Evolutionary conservation across 805 yeast genomes (phyloP).

Genomic region (Scheffersomyces amazonensis): DNA sequence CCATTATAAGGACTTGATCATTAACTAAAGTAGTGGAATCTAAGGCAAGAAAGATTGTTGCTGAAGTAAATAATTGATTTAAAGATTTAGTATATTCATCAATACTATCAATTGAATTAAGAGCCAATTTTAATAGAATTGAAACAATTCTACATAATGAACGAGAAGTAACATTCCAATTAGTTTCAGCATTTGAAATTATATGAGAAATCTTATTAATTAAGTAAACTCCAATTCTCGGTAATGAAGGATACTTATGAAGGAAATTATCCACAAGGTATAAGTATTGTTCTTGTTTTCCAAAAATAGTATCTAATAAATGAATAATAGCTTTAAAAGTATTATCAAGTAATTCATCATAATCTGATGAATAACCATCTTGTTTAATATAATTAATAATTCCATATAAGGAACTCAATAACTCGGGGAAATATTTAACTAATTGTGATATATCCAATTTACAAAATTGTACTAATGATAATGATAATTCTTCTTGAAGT

Average conservation of each 20-base stretch:
- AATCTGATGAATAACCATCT: conserved; percentile 20
- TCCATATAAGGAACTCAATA: conserved; percentile 37
- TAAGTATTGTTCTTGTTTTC: conserved; percentile 62
- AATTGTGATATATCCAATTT: conserved; percentile 53
- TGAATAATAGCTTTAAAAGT: conserved; percentile 58
- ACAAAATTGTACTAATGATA: conserved; percentile 47
- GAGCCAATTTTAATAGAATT: conserved; percentile 43
- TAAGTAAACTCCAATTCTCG: conserved; percentile 51
- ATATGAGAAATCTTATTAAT: conserved; percentile 44
- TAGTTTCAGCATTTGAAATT: conserved; percentile 47
- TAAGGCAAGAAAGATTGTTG: conserved; percentile 44
- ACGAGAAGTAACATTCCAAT: conserved; percentile 64
- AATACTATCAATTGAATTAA: conserved; percentile 18
- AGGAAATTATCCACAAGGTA: conserved; percentile 54
- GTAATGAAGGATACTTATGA: conserved; percentile 30
- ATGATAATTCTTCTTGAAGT: conserved; percentile 43
- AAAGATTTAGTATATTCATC: conserved; percentile 27
- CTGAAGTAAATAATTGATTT: conserved; percentile 36
- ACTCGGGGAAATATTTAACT: conserved; percentile 59
- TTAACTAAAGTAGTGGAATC: conserved; percentile 46
- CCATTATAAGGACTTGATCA: conserved; percentile 65
- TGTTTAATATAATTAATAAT: conserved; percentile 26
- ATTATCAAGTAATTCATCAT: conserved; percentile 30
- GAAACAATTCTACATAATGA: conserved; percentile 60
- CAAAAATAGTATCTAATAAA: conserved; percentile 59